Evolutionary conservation across 306 rosid genomes (phyloP), one percentile per base, ranked within the genome.

Genomic region (Quercus variabilis): DNA sequence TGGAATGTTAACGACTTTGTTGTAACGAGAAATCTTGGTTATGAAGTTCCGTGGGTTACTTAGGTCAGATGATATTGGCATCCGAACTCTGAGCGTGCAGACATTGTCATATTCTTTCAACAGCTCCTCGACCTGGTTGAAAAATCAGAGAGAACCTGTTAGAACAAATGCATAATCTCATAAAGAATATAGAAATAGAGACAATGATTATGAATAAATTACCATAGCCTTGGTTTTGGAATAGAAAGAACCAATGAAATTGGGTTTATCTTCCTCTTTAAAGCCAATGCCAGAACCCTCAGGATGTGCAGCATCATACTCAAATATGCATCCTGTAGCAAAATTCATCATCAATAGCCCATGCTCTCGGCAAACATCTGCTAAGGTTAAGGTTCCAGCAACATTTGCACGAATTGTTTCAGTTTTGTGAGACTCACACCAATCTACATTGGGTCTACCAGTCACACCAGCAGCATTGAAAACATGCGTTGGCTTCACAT

Each of bases 141-240:
- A 85, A 69, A 75, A 68, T 54, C 67, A 57, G 1, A 26, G 51
- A 11, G 55, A 21, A 43, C 13, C 46, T 26, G 25, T 52, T 55
- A 52, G 55, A 12, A 43, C 26, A 67, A 55, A 5, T 43, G 30
- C 6, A 43, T 6, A 74, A 17, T n/a, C 10, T 11, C 18, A 57
- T 43, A 55, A 71, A 8, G 14, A 49, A 46, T 5, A 64, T 43
- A 43, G 4, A 1, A 33, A 69, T 23, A 69, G 19, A 57, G 14
- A n/a, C 33, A 65, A 23, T 19, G 18, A 62, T 79, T 31, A 74
- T 30, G 51, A 57, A 52, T 74, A 73, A 73, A 78, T 82, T 86
- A 93, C 98, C 97, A 93, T 91, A 58, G 98, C 97, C 81, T 93
- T 93, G 54, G 98, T 93, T 86, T 93, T 93, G 58, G 97, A 93